phyloP scores from a whole-genome alignment of 306 rosid species.

The Sphenostylis stenocarpa region DNA sequence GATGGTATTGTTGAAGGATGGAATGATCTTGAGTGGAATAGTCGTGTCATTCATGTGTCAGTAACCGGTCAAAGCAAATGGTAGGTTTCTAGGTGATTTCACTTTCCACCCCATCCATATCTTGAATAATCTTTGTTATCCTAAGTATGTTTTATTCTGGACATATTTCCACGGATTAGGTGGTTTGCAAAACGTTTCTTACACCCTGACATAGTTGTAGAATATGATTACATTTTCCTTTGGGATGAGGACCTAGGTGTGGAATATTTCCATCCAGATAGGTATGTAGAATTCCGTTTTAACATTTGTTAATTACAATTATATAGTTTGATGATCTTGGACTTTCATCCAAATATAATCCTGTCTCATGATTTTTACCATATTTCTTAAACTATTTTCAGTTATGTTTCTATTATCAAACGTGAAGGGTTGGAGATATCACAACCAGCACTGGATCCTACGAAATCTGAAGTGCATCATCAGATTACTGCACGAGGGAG shows the following conservation, averaged over 20 bases:
- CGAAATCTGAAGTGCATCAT: conserved; percentile 78
- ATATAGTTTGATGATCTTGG: not conserved
- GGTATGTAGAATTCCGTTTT: conserved; percentile 43
- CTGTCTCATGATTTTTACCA: not conserved
- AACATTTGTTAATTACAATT: not conserved
- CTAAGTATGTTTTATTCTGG: not conserved
- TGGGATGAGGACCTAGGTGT: conserved; percentile 99
- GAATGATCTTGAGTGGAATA: conserved; percentile 67
- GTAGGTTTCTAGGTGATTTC: conserved; percentile 38
- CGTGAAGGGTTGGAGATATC: conserved; percentile 83
- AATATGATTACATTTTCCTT: conserved; percentile 78
- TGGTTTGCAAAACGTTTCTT: conserved; percentile 98
- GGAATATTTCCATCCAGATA: conserved; percentile 65
- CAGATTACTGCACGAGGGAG: conserved; percentile 81
- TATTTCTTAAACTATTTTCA: conserved; percentile 20
- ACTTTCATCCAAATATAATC: not conserved
- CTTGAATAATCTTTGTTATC: not conserved
- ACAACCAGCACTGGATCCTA: conserved; percentile 86
- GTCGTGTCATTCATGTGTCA: conserved; percentile 64
- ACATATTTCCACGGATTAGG: conserved; percentile 54
- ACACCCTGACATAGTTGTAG: conserved; percentile 92
- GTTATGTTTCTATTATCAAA: conserved; percentile 72
- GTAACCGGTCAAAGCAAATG: conserved; percentile 77
- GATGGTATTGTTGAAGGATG: conserved; percentile 72
- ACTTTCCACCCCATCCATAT: conserved; percentile 11